phyloP scores from a whole-genome alignment of 208 protist genomes.

The Crithidia expoeki region DNA sequence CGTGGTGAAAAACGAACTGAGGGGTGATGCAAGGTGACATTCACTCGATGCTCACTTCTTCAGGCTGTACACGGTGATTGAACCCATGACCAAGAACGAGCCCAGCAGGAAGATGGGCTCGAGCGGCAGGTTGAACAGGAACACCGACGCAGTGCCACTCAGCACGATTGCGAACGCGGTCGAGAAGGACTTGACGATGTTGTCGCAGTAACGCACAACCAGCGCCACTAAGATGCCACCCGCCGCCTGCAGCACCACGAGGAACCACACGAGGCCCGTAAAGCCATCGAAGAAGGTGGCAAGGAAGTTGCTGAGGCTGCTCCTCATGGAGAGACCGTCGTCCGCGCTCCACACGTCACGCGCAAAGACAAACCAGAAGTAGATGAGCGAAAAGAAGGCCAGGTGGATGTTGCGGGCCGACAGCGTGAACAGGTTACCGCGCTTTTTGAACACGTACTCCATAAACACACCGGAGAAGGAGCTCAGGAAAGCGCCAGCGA shows the following conservation, averaged over 20 bases:
- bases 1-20: neutral
- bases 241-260: conserved; percentile 60
- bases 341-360: neutral
- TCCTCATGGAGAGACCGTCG: neutral
- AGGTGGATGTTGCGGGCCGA: conserved; percentile 46
- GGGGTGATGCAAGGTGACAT: neutral
- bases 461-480: conserved; percentile 62
- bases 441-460: conserved; percentile 67
- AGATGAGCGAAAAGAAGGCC: conserved; percentile 47
- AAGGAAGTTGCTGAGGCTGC: neutral
- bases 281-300: conserved; percentile 61
- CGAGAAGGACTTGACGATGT: conserved; percentile 79
- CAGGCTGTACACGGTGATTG: conserved; percentile 44
- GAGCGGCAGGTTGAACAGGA: conserved; percentile 39
- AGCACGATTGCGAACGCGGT: conserved; percentile 54
- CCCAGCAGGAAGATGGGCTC: conserved; percentile 36
- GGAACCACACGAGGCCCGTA: conserved; percentile 47
- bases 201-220: conserved; percentile 74
- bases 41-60: conserved; percentile 19
- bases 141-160: conserved; percentile 40
- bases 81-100: conserved; percentile 28
- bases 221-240: conserved; percentile 70
- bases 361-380: conserved; percentile 23
- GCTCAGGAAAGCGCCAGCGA: conserved; percentile 42
- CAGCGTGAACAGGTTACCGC: conserved; percentile 20